Percentiles rank a stretch among this genome's conserved stretches.
Conservation (phyloP, 1,284 basidiomycete species). For the Somion occarium region DNA sequence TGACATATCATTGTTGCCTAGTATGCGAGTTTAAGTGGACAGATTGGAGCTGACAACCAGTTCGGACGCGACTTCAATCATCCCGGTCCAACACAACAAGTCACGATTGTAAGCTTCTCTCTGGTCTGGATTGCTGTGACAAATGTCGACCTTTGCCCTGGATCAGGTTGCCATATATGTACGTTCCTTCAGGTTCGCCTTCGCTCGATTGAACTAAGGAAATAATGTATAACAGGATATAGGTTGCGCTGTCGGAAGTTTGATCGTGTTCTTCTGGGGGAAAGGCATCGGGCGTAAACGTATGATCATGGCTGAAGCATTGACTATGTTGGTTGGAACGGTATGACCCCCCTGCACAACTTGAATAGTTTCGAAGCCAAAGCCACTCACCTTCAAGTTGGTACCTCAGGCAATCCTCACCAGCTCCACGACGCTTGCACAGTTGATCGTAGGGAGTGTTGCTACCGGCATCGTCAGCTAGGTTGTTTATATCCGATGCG, state of each 20-base stretch:
- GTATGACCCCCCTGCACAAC: no score
- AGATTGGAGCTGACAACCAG: constrained; percentile 39
- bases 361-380: no score
- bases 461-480: constrained; percentile 41
- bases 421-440: constrained; percentile 32
- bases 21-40: neutral
- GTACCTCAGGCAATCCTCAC: neutral
- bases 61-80: constrained; percentile 37
- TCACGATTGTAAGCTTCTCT: constrained; percentile 37
- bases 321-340: constrained; percentile 42
- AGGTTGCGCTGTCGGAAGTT: constrained; percentile 35
- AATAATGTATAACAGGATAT: constrained; percentile 35
- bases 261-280: constrained; percentile 37
- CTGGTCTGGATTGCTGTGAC: no score
- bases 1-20: neutral
- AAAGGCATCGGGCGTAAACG: constrained; percentile 37
- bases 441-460: constrained; percentile 48
- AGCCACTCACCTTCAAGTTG: no score
- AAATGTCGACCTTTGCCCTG: constrained; percentile 2
- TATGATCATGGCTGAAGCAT: constrained; percentile 38
- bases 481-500: neutral
- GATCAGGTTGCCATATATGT: constrained; percentile 26
- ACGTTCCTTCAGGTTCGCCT: neutral
- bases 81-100: constrained; percentile 35
- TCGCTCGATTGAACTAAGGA: no score